Conservation (phyloP, 768 basidiomycete genomes). For the Serendipita sp. region DNA sequence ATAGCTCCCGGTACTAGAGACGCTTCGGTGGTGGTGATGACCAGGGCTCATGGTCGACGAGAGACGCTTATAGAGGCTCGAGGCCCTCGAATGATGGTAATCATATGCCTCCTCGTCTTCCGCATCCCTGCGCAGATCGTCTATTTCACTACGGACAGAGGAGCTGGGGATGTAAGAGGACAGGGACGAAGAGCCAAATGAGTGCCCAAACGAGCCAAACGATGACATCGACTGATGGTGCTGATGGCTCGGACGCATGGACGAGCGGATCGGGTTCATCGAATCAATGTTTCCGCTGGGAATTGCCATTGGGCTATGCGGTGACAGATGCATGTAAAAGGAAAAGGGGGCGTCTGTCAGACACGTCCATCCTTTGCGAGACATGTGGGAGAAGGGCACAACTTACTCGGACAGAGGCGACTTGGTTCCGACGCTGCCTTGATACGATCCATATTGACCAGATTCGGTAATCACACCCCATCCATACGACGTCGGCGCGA, state of each 20-base stretch:
- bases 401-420: conserved; percentile 1
- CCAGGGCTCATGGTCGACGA: background rate
- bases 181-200: conserved; percentile 10
- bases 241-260: conserved; percentile 9
- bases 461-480: conserved; percentile 7
- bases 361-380: background rate
- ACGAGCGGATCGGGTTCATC: background rate
- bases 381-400: background rate
- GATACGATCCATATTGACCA: background rate
- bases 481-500: background rate
- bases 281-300: background rate
- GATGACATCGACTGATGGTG: conserved; percentile 11
- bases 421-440: background rate
- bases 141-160: conserved; percentile 9
- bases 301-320: background rate
- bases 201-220: conserved; percentile 10
- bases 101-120: conserved; percentile 8
- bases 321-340: background rate
- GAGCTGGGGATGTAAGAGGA: conserved; percentile 11
- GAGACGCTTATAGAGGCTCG: background rate
- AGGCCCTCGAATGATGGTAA: background rate
- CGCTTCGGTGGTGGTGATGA: background rate
- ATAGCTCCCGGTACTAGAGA: background rate
- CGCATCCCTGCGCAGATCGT: conserved; percentile 10
- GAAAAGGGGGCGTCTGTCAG: conserved; percentile 7